Evolutionary conservation across 1,284 basidiomycete genomes (phyloP), one percentile per base, ranked within the genome.

Genomic region (Chalciporus piperatoides): DNA sequence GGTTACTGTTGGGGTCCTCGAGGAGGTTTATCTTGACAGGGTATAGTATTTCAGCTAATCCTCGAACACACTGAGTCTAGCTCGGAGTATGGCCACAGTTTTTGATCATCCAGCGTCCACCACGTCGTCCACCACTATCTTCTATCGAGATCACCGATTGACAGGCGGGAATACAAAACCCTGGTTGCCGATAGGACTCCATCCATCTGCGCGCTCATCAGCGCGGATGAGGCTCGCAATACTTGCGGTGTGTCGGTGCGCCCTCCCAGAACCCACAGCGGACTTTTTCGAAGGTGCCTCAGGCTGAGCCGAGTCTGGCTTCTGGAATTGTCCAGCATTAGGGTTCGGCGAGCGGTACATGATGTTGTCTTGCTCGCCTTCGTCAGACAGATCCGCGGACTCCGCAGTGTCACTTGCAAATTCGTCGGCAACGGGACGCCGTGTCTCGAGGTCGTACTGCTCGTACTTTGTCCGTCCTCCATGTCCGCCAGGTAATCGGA

Each of bases 151-250:
- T 60, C 51, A 62, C 40, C 63, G 56, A 25, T 27, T 36, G 19
- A 40, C 53, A 17, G 74, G 67, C 9, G 77, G 74, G 54, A 78
- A 69, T 41, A 64, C 68, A 51, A 78, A 78, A 11, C 72, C 70
- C 38, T 67, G 65, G n/a, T 61, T 58, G 2, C 61, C 68, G 33
- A 87, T 81, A 15, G 84, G 84, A 65, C 87, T 88, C 86, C 87
- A 89, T 2, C 85, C 86, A 56, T 87, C 86, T 59, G 80, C 77
- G 33, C 86, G 70, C 56, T 89, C 85, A 38, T 86, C 84, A 4
- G 82, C 80, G 10, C 85, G 73, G 48, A 90, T 90, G 55, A 90
- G 68, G 61, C 85, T 87, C 21, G 84, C 88, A 53, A 90, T 90
- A 56, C 84, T 88, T 19, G 88, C 88, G 1, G 88, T 90, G 64